Base-by-base conservation (phyloP, 257 asterid species). In the Rehmannia glutinosa region DNA sequence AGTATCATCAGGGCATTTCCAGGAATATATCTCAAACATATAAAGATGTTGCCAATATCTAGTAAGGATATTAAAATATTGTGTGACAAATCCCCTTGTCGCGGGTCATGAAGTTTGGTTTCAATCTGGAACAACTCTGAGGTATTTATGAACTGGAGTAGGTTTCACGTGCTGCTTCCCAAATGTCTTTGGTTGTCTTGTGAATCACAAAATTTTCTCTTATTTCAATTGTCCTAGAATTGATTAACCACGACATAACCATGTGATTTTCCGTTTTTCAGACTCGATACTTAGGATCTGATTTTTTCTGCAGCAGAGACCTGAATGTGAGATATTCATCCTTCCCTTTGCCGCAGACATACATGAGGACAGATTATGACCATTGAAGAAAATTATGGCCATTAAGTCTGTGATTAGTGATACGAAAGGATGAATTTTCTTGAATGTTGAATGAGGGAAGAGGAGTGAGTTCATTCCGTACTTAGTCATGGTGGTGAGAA, bases 81-180 rank as follows among this genome's bases (percentile, higher is more conserved):
- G 45, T 1, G 42, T 45, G 59, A 64, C 16, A 47, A 8, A 13
- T 64, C 58, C 5, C 50, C 62, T 65, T 65, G 71, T 19, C 39
- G 41, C 12, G 46, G 41, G 17, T 64, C 69, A 8, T 64, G 69
- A 30, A 64, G 58, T 13, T n/a, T 46, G 13, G 58, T n/a, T 50
- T 50, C 36, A 6, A 50, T 50, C 12, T 43, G 59, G 43, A 64
- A 64, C 1, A 64, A 13, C 15, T 43, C 41, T 45, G 41, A 64
- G 50, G 35, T 16, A 23, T 65, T n/a, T 65, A 46, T 2, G 28
- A 47, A 65, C 32, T 32, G 1, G 71, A 63, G 13, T 45, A 63
- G 2, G 56, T 42, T 4, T 42, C 57, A 0, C 24, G 21, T 8
- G 42, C 58, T 25, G 71, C 71, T 2, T 65, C 62, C 62, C 71